These are phyloP conservation scores for Oryza glumipatula DNA, from an alignment of 176 grass and related monocot species.

Conservation along the genomic window DNA sequence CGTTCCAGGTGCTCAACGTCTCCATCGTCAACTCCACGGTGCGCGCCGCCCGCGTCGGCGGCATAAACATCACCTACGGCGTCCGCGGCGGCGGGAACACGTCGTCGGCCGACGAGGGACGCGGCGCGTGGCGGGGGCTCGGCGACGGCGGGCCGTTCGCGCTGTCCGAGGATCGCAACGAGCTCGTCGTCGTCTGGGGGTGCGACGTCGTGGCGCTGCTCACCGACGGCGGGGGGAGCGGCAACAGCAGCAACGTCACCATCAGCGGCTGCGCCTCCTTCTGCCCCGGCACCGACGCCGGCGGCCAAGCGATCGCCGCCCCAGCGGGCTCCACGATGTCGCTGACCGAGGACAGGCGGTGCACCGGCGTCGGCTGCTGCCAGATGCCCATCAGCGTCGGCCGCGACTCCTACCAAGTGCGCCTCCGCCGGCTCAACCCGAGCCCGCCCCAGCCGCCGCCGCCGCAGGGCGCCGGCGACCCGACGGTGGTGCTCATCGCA, in stretches of 20 bases:
- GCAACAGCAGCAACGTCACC: constrained; percentile 10
- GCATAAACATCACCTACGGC: constrained; percentile 25
- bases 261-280: constrained; percentile 35
- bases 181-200: constrained; percentile 2
- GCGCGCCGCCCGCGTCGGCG: constrained; percentile 6
- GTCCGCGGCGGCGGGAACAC: not conserved
- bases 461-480: not conserved
- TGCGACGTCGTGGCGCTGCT: constrained; percentile 18
- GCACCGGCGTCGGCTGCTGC: constrained; percentile 24
- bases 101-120: not conserved
- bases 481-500: not conserved
- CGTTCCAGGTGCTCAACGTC: constrained; percentile 25
- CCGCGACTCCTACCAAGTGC: not conserved
- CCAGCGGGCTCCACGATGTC: not conserved
- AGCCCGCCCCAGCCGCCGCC: not conserved
- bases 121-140: not conserved
- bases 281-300: constrained; percentile 1
- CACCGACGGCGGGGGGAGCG: not conserved
- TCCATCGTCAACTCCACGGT: constrained; percentile 21
- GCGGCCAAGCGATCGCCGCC: not conserved
- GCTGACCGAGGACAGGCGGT: not conserved
- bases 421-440: not conserved
- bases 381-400: constrained; percentile 16
- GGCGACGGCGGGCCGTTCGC: constrained; percentile 1
- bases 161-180: constrained; percentile 3